These are phyloP conservation scores for Ophiocordyceps unilateralis DNA, from an alignment of 2,329 filamentous ascomycete genomes.

Conservation along the genomic window DNA sequence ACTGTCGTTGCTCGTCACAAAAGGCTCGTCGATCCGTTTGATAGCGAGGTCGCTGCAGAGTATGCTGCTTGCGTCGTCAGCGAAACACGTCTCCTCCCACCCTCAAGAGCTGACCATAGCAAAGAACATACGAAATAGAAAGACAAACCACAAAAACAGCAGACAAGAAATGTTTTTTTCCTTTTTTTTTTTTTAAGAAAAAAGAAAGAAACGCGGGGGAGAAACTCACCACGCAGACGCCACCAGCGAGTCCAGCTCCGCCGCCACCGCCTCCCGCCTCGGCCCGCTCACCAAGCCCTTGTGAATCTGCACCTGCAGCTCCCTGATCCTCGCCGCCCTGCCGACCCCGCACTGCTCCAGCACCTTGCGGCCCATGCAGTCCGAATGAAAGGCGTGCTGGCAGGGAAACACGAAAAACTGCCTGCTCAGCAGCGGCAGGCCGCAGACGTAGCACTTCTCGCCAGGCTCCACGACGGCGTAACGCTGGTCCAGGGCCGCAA, in stretches of 20 bases:
- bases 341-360: constrained; percentile 64
- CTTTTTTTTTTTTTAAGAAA: no score
- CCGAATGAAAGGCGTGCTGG: constrained; percentile 93
- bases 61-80: constrained; percentile 40
- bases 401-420: constrained; percentile 99
- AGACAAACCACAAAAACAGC: no score
- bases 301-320: constrained; percentile 70
- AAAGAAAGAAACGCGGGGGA: neutral
- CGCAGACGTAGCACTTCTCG: constrained; percentile 82
- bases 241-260: constrained; percentile 81
- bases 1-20: constrained; percentile 59
- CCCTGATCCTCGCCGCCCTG: constrained; percentile 63
- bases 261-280: constrained; percentile 66
- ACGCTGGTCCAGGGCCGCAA: constrained; percentile 66
- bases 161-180: no score
- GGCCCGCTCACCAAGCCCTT: constrained; percentile 53
- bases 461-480: constrained; percentile 96
- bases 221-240: constrained; percentile 65
- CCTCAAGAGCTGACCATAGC: no score
- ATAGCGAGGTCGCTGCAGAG: constrained; percentile 91
- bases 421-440: constrained; percentile 66
- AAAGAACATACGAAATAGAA: no score
- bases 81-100: no score
- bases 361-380: constrained; percentile 77
- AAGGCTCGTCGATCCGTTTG: constrained; percentile 85